Base-by-base conservation (phyloP, 306 rosid species). In the Lathyrus aphaca region DNA sequence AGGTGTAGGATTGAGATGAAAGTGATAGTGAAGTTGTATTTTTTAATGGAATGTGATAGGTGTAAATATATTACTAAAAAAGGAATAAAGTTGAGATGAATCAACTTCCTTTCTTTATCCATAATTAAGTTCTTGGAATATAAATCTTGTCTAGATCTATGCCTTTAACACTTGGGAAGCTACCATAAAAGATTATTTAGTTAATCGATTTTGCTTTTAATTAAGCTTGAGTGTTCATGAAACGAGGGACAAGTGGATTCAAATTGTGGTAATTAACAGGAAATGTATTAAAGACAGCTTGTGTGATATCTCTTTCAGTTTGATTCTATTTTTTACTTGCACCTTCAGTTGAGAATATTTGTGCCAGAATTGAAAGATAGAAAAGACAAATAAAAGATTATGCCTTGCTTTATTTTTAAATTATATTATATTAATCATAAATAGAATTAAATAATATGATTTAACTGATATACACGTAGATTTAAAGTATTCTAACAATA, bases 81-180 rank as follows among this genome's bases (percentile, higher is more conserved):
- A 71, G 71, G 91, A 82, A 79, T 76, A 86, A 75, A 86, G 77
- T 49, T 14, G 7, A 12, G 4, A 11, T 71, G 82, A 75, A 86
- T 78, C 87, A 69, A 83, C 84, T 83, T 83, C 84, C 68, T 81
- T 86, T 58, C 91, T 86, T 83, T 78, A 44, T 37, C 29, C 75
- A 21, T 55, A 76, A 59, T 75, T 71, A 60, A 82, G 38, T 46
- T 53, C 18, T 57, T 64, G 48, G 68, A 51, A 56, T 48, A 65
- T 51, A 46, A 46, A 6, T 6, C 19, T 15, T n/a, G 19, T 46
- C 21, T 46, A 6, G 1, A 2, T 15, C 3, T 5, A 1, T 6
- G 64, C 9, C 27, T 65, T 56, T 45, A 44, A 25, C 11, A 8
- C 48, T 59, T 43, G 23, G 7, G 45, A 29, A 11, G 43, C 21